Evolutionary conservation across 1,139 yeast species (phyloP).

Genomic region (Waltiozyma sp.): DNA sequence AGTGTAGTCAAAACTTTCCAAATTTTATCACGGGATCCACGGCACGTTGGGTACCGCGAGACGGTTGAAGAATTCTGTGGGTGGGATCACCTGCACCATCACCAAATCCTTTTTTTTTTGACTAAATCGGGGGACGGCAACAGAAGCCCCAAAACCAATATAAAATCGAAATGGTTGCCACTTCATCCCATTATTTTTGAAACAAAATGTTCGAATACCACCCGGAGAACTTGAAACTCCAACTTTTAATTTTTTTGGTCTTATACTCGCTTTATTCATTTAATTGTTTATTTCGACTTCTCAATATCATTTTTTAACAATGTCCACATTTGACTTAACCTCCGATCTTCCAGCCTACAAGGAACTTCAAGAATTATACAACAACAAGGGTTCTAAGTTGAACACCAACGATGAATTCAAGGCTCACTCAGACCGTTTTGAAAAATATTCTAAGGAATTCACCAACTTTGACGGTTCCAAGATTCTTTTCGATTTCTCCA

Average conservation of each 20-base stretch:
- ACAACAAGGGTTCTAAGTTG: constrained; percentile 52
- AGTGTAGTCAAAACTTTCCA: too few species aligned
- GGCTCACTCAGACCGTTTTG: constrained; percentile 63
- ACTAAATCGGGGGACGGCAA: too few species aligned
- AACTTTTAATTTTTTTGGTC: not conserved
- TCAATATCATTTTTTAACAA: constrained; percentile 1
- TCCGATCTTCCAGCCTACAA: constrained; percentile 80
- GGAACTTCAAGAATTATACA: constrained; percentile 59
- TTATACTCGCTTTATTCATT: not conserved
- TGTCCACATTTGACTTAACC: constrained; percentile 8
- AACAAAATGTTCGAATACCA: too few species aligned
- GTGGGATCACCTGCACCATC: not conserved
- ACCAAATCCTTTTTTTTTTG: not conserved
- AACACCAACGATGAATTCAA: constrained; percentile 63
- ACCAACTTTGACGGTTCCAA: constrained; percentile 76
- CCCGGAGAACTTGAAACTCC: not conserved
- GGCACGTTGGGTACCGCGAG: not conserved
- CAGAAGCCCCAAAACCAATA: too few species aligned
- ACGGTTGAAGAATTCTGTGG: not conserved
- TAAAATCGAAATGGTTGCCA: not conserved
- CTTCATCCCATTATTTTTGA: not conserved
- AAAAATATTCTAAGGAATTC: constrained; percentile 66
- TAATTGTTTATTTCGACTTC: not conserved
- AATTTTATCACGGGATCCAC: not conserved
- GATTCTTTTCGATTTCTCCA: constrained; percentile 88